A percentile compares a stretch with the other conserved stretches of the same genome.
phyloP scores from a whole-genome alignment of 495 filamentous ascomycete genomes.

The Aspergillus homomorphus region DNA sequence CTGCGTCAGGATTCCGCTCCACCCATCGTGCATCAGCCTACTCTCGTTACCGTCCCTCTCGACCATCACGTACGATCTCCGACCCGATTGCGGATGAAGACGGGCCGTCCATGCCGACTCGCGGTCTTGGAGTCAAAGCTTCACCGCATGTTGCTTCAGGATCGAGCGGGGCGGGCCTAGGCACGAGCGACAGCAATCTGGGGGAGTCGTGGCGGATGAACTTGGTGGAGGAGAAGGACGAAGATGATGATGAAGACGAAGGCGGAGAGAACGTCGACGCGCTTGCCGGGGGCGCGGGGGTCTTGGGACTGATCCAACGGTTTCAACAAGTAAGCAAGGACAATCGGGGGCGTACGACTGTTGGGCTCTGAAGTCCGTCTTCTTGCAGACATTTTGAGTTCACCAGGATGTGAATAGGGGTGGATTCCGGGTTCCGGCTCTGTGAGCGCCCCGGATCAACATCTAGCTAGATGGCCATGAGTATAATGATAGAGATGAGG shows the following conservation, averaged over 20 bases:
- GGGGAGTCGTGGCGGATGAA: slow-evolving; percentile 66
- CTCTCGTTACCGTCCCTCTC: slow-evolving; percentile 49
- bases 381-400: neutral
- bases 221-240: slow-evolving; percentile 43
- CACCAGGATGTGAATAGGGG: neutral
- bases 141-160: slow-evolving; percentile 26
- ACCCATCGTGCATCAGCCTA: slow-evolving; percentile 43
- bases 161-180: slow-evolving; percentile 41
- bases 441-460: neutral
- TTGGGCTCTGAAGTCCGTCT: slow-evolving; percentile 30
- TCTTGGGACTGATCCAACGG: slow-evolving; percentile 84
- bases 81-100: slow-evolving; percentile 47
- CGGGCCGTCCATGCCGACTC: slow-evolving; percentile 29
- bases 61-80: slow-evolving; percentile 29
- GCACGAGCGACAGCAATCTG: slow-evolving; percentile 54
- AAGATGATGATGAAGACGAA: slow-evolving; percentile 45
- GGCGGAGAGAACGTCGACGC: slow-evolving; percentile 50
- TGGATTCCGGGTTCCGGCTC: neutral
- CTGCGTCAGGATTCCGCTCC: slow-evolving; percentile 49
- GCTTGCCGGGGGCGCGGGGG: slow-evolving; percentile 51
- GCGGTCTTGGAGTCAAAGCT: slow-evolving; percentile 23
- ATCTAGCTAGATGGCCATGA: neutral
- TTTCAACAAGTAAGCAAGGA: slow-evolving; percentile 83
- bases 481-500: neutral
- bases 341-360: slow-evolving; percentile 42